phyloP scores from a whole-genome alignment of 2,329 filamentous ascomycete species.

The Talaromyces sp. region DNA sequence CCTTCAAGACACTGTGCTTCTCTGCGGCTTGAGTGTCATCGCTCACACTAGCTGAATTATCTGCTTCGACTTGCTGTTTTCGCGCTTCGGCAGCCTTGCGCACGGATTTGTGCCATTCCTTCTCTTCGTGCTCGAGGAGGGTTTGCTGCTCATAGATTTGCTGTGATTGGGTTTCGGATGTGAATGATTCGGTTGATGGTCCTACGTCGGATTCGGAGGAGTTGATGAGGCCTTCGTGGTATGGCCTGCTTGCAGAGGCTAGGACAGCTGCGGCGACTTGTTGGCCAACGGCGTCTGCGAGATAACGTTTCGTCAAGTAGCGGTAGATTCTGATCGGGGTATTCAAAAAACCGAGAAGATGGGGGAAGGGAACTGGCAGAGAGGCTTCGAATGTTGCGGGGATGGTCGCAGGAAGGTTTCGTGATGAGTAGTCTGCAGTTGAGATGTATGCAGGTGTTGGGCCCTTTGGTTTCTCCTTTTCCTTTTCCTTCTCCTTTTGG shows the following conservation, averaged over 20 bases:
- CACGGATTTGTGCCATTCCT: slow-evolving; percentile 79
- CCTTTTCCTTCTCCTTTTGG: slow-evolving; percentile 48
- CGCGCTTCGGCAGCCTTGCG: slow-evolving; percentile 50
- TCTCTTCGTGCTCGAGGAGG: slow-evolving; percentile 69
- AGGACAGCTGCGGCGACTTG: slow-evolving; percentile 85
- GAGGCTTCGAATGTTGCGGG: slow-evolving; percentile 73
- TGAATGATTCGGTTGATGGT: neutral
- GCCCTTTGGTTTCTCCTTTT: slow-evolving; percentile 53
- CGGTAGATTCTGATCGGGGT: slow-evolving; percentile 83
- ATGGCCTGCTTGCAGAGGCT: slow-evolving; percentile 43
- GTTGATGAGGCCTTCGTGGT: slow-evolving; percentile 31
- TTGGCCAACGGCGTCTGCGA: slow-evolving; percentile 86
- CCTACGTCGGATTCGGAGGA: slow-evolving; percentile 21
- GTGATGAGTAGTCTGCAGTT: slow-evolving; percentile 67
- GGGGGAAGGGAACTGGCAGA: slow-evolving; percentile 73
- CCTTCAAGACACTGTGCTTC: slow-evolving; percentile 1
- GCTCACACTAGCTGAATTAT: slow-evolving; percentile 30
- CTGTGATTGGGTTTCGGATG: slow-evolving; percentile 22
- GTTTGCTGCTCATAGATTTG: slow-evolving; percentile 62
- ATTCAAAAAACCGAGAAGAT: slow-evolving; percentile 88
- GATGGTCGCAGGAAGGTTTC: slow-evolving; percentile 62
- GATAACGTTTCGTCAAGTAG: slow-evolving; percentile 75
- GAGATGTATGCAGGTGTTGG: slow-evolving; percentile 72
- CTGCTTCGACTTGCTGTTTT: slow-evolving; percentile 7
- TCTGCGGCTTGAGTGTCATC: neutral